Percentiles rank a stretch among this genome's conserved stretches.
phyloP scores from a whole-genome alignment of 306 rosid genomes.

The Prunus fruticosa region DNA sequence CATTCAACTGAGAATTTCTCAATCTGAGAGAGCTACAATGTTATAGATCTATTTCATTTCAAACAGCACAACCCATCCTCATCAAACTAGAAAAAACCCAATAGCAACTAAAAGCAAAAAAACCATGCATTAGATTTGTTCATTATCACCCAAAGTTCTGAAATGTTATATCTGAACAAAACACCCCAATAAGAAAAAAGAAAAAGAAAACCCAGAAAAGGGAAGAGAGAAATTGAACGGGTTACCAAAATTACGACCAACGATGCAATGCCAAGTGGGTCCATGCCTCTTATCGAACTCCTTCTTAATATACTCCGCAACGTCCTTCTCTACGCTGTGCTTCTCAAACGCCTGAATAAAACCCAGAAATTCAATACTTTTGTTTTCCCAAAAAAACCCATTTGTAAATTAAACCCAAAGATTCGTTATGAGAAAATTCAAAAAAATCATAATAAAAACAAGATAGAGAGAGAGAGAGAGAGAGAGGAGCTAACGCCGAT shows the following conservation, averaged over 20 bases:
- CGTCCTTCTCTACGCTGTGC: constrained; percentile 81
- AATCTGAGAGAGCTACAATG: background rate
- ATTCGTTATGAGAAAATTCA: background rate
- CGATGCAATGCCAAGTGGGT: constrained; percentile 98
- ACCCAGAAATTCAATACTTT: background rate
- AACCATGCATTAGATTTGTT: background rate
- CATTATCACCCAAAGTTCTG: constrained; percentile 1
- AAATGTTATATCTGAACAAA: constrained; percentile 17
- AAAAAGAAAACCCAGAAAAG: background rate
- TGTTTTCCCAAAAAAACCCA: background rate
- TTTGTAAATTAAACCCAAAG: background rate
- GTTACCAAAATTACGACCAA: constrained; percentile 93
- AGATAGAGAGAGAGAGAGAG: background rate
- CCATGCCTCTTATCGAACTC: constrained; percentile 88
- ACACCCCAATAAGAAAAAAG: too few relatives aligned
- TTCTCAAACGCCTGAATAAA: constrained; percentile 79
- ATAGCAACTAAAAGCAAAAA: background rate
- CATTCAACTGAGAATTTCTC: background rate
- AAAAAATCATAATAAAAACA: background rate
- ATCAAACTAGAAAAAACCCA: constrained; percentile 4
- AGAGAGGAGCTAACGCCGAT: constrained; percentile 50
- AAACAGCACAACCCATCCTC: constrained; percentile 13
- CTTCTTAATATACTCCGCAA: constrained; percentile 88
- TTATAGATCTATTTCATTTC: constrained; percentile 36
- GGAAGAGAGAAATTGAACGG: constrained; percentile 1